These are phyloP conservation scores for Eutypa lata DNA, from an alignment of 2,329 filamentous ascomycete genomes.

Conservation along the genomic window DNA sequence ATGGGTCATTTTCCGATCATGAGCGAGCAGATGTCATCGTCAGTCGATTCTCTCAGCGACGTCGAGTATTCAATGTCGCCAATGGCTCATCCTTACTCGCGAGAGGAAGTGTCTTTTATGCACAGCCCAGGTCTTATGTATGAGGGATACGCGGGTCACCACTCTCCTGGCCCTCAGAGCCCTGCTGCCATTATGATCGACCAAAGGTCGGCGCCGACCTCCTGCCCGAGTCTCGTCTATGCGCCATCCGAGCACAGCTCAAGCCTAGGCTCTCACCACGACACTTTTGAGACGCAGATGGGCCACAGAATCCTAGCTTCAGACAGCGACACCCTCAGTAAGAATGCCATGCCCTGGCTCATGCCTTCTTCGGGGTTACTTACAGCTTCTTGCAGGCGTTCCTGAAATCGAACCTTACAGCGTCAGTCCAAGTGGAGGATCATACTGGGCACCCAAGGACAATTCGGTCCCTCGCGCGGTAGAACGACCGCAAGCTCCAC, in stretches of 20 bases:
- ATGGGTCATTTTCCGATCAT: constrained; percentile 41
- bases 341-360: constrained; percentile 28
- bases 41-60: constrained; percentile 59
- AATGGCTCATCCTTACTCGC: constrained; percentile 50
- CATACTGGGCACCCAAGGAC: constrained; percentile 48
- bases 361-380: constrained; percentile 20
- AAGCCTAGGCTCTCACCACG: constrained; percentile 58
- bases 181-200: constrained; percentile 56
- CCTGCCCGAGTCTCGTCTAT: constrained; percentile 60
- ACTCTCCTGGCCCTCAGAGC: constrained; percentile 53
- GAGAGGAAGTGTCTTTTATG: constrained; percentile 55
- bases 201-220: constrained; percentile 50
- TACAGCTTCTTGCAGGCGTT: constrained; percentile 38
- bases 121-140: constrained; percentile 57
- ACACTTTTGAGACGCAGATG: constrained; percentile 54
- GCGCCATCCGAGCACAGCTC: constrained; percentile 59
- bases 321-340: constrained; percentile 56
- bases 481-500: constrained; percentile 44
- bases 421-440: constrained; percentile 41
- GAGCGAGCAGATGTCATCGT: constrained; percentile 49
- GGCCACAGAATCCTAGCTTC: constrained; percentile 47
- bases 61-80: constrained; percentile 56
- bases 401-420: constrained; percentile 52
- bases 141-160: constrained; percentile 52
- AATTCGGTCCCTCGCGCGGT: constrained; percentile 39